Base-by-base conservation (phyloP, 2,329 filamentous ascomycete genomes). In the Verticillium zaregamsianum region DNA sequence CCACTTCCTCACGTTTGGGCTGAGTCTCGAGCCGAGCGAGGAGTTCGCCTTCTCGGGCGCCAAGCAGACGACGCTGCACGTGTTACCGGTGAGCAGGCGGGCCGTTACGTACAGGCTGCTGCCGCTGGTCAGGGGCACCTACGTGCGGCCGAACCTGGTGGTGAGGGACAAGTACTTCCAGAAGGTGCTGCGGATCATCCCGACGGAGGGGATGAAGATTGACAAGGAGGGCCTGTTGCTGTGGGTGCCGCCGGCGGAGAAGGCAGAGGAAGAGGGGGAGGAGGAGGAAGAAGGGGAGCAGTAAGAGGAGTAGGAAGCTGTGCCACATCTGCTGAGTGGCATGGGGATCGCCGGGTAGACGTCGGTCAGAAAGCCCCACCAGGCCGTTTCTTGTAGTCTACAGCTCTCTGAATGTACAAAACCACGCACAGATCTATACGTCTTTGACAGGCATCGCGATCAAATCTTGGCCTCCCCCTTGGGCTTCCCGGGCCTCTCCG, bases 111-210 rank as follows among this genome's bases (percentile, higher is more conserved):
- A 93, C 71, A 85, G 87, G 45, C 70, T 99, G 20, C 74, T 96
- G 63, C 88, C 93, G 8, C 82, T 89, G 45, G 77, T 82, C 69
- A 80, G 73, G 64, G 90, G 88, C 1, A 72, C 80, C 33, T 96
- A 90, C 86, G 85, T 94, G 62, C 82, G 73, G 58, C 92, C 93
- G 2, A 85, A 85, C 45, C 77, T 97, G 64, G 86, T 90, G 64
- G 92, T 97, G 45, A 84, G 91, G 64, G 94, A 97, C 78, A 89
- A 90, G 68, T 96, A 97, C 70, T 98, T 97, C 75, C 93, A 96
- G 73, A 97, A 97, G 81, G 88, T 90, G 52, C 75, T 98, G 64
- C 87, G 90, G 65, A 88, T 97, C 28, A 86, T 92, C 63, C 88
- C 92, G 2, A 94, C 91, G 0, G 90, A 89, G 70, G 90, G 88